Evolutionary conservation across 768 basidiomycete species (phyloP), one percentile per base, ranked within the genome.

Genomic region (Xerocomellus amylosporus): DNA sequence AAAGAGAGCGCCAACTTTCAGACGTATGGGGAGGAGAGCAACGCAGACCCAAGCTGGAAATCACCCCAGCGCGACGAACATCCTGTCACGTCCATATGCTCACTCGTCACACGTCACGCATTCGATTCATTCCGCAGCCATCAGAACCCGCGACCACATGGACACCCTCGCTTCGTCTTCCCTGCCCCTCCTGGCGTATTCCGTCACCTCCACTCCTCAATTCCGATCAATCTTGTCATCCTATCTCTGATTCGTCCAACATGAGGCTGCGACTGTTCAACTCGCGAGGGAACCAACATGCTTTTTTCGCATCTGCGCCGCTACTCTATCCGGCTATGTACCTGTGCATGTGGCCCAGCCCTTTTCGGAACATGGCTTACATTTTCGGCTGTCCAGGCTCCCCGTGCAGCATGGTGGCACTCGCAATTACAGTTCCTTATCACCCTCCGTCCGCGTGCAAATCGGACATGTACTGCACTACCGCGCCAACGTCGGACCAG

Each of bases 11-110:
- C 63, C 58, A 31, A 61, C 62, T 51, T 66, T 59, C 53, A 60
- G 58, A 60, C 58, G 62, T 52, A 54, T 58, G 56, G 61, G 58
- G 65, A 56, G 59, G 58, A 63, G 64, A 66, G 61, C 61, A 51
- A 64, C 53, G 63, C 54, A 57, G 53, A 58, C 60, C 66, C 58
- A 55, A 51, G 28, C 39, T 4, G 34, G 58, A 51, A 55, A 53
- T 56, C 41, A 14, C 38, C 52, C 56, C 63, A n/a, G 40, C 53
- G 48, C 36, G 37, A 19, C 52, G 26, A 8, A 42, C 39, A 34
- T 26, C 43, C 20, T 52, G 52, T 56, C 58, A 60, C 53, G 8
- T 30, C 17, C 49, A 59, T 55, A 55, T 51, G 57, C 38, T 46
- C 34, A 22, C 13, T 3, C 22, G 54, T 58, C 40, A 58, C 58